Evolutionary conservation across 1,284 basidiomycete species (phyloP).

Genomic region (Amylostereum chailletii): DNA sequence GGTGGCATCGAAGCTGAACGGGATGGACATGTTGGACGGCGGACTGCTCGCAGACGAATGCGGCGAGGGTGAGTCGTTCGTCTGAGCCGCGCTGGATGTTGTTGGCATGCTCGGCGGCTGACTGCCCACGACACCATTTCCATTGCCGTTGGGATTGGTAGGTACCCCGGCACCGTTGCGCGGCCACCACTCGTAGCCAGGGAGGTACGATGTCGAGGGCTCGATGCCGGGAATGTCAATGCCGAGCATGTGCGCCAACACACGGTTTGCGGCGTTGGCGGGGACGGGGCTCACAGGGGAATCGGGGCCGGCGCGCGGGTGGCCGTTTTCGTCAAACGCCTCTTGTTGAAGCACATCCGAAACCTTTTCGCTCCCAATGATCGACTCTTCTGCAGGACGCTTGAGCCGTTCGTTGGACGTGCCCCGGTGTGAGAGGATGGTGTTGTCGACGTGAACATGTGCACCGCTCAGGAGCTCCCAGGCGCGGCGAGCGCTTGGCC

Average conservation of each 20-base stretch:
- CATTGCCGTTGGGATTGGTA: background rate
- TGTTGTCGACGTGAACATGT: conserved; percentile 42
- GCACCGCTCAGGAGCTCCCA: conserved; percentile 66
- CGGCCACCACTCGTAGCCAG: conserved; percentile 74
- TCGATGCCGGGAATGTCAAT: conserved; percentile 51
- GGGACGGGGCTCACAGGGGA: conserved; percentile 8
- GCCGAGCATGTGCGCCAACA: conserved; percentile 68
- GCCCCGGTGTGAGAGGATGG: conserved; percentile 24
- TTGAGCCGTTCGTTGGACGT: conserved; percentile 21
- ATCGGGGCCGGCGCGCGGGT: conserved; percentile 8
- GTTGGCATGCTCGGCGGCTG: conserved; percentile 5
- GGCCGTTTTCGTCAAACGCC: conserved; percentile 21
- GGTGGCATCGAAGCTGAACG: conserved; percentile 22
- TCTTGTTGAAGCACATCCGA: conserved; percentile 38
- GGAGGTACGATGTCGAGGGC: conserved; percentile 53
- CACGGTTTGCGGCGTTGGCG: conserved; percentile 48
- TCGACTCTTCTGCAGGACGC: conserved; percentile 1
- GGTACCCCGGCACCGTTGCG: conserved; percentile 18
- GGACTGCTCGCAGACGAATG: conserved; percentile 13
- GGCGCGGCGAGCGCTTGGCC: conserved; percentile 69
- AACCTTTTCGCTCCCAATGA: conserved; percentile 27
- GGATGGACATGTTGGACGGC: conserved; percentile 10
- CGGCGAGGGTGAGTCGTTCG: conserved; percentile 12
- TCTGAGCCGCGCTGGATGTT: background rate
- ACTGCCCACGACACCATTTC: background rate